Evolutionary conservation across 495 filamentous ascomycete species (phyloP).

Genomic region (Aspergillus kassunensis): DNA sequence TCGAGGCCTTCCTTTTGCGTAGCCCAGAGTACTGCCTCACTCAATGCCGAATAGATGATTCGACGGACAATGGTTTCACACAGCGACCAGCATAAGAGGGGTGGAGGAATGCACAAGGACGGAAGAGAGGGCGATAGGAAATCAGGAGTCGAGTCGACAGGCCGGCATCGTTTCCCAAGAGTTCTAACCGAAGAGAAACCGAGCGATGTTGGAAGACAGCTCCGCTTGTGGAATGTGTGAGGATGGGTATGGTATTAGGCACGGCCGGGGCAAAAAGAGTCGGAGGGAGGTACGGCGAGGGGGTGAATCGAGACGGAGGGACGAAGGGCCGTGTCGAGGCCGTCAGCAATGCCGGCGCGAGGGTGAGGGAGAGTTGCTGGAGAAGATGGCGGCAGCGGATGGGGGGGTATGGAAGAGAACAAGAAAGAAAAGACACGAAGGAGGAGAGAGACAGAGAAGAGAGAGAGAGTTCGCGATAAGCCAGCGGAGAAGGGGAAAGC

Average conservation of each 20-base stretch:
- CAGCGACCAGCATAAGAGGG: constrained; percentile 11
- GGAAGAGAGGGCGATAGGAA: constrained; percentile 14
- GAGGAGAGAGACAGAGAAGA: constrained; percentile 13
- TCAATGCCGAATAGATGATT: neutral
- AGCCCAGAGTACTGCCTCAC: neutral
- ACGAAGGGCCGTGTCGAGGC: constrained; percentile 5
- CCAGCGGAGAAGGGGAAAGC: constrained; percentile 24
- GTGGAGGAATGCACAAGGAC: constrained; percentile 19
- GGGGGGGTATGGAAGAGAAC: neutral
- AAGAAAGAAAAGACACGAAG: constrained; percentile 7
- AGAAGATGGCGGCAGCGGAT: neutral
- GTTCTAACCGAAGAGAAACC: neutral
- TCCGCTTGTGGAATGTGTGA: neutral
- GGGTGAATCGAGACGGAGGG: constrained; percentile 8
- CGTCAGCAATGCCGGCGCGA: too few relatives aligned
- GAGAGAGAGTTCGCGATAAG: constrained; percentile 18
- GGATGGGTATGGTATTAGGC: neutral
- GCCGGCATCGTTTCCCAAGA: constrained; percentile 35
- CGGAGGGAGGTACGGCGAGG: constrained; percentile 2
- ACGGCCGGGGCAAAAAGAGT: constrained; percentile 2
- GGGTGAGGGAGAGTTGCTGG: neutral
- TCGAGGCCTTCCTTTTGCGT: neutral
- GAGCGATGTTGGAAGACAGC: neutral
- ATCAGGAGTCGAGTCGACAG: constrained; percentile 28
- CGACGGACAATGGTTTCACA: constrained; percentile 3